A percentile compares a stretch with the other conserved stretches of the same genome.
phyloP scores from a whole-genome alignment of 352 stramenopile genomes.

The Plasmopara viticola region DNA sequence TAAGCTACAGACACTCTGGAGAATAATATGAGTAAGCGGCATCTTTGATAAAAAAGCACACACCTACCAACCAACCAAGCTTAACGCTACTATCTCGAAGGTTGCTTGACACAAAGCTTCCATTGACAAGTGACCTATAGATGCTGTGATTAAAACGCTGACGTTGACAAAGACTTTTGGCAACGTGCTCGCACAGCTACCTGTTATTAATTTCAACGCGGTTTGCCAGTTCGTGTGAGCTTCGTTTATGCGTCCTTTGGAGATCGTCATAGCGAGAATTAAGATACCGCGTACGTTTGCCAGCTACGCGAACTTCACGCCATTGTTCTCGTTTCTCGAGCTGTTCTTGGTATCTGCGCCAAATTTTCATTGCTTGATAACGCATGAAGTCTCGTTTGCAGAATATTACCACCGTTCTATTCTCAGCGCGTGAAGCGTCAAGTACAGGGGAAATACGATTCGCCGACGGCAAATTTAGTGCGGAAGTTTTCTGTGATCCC shows the following conservation, averaged over 20 bases:
- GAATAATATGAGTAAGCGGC: no score
- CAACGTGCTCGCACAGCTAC: background rate
- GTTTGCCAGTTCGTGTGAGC: constrained; percentile 14
- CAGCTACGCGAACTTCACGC: constrained; percentile 35
- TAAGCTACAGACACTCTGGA: no score
- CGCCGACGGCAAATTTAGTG: background rate
- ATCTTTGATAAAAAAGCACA: no score
- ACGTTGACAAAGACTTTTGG: background rate
- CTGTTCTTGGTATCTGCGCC: constrained; percentile 70
- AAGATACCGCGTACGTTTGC: constrained; percentile 49
- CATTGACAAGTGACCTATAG: no score
- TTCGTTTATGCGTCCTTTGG: constrained; percentile 16
- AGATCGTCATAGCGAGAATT: constrained; percentile 34
- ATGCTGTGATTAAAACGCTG: constrained; percentile 1
- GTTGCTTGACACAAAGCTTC: no score
- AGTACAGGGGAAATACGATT: constrained; percentile 2
- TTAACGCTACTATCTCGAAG: no score
- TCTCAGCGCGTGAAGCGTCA: constrained; percentile 9
- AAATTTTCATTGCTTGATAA: constrained; percentile 61
- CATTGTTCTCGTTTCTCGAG: constrained; percentile 40
- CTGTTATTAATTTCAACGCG: constrained; percentile 9
- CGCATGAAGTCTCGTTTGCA: constrained; percentile 78
- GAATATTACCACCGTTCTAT: constrained; percentile 73
- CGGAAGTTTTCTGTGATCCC: background rate
- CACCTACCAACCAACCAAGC: no score